A percentile compares a stretch with the other conserved stretches of the same genome.
Conservation (phyloP, 139 green algal genomes). For the Chlorella sp. region DNA sequence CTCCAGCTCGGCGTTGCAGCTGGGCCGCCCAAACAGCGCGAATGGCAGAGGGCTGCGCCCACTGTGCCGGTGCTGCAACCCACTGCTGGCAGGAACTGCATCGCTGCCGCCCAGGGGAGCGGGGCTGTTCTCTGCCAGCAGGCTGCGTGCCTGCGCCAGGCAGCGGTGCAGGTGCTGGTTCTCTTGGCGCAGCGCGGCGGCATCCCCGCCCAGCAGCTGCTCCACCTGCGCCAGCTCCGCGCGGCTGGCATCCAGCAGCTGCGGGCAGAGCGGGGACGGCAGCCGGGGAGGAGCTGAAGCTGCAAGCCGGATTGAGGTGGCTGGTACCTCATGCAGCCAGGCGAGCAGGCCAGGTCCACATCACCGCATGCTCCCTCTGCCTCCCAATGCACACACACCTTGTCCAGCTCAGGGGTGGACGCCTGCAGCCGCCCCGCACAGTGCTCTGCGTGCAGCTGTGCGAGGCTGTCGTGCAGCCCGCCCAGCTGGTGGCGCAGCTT, state of each 20-base stretch:
- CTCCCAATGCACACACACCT: conserved; percentile 13
- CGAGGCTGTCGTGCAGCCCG: conserved; percentile 25
- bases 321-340: background rate
- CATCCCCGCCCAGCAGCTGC: background rate
- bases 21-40: background rate
- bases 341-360: background rate
- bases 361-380: no score
- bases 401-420: conserved; percentile 8
- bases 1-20: background rate
- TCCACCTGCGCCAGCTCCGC: conserved; percentile 12
- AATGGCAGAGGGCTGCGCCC: conserved; percentile 19
- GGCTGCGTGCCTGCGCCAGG: conserved; percentile 1
- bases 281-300: background rate
- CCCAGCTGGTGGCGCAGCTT: conserved; percentile 17
- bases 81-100: background rate
- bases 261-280: background rate
- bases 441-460: conserved; percentile 27
- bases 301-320: background rate
- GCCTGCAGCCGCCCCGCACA: conserved; percentile 3
- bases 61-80: background rate
- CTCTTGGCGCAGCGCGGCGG: background rate
- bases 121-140: conserved; percentile 19
- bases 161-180: conserved; percentile 12
- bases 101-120: background rate
- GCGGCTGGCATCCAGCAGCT: conserved; percentile 20